Evolutionary conservation across 2,329 filamentous ascomycete species (phyloP), one percentile per base, ranked within the genome.

Genomic region (Penicillium rolfsii): DNA sequence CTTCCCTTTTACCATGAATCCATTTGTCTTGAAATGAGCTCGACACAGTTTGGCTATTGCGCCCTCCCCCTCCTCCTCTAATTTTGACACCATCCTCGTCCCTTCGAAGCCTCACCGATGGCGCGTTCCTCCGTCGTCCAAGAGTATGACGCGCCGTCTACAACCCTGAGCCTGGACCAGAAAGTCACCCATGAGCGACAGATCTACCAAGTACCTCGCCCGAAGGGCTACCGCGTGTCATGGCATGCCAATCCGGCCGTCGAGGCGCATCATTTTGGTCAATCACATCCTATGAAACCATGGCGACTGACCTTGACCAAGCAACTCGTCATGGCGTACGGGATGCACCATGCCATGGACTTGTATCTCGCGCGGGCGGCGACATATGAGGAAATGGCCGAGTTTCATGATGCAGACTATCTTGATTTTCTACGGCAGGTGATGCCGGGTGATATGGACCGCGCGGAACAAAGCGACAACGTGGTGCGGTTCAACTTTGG

Each of bases 251-350:
- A 97, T 72, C 91, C 93, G 1, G 88, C 91, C 62, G 96, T 98
- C 75, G 95, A 99, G 80, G 90, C 91, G 74, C 94, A 98, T 78
- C 95, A 99, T 77, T 99, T 99, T 76, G 95, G 95, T 67, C 90
- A 91, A 79, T 93, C 91, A 9, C 95, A 99, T 81, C 95, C 95
- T 22, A 99, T 99, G 95, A 99, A 99, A 77, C 95, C 95, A 61
- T 98, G 95, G 94, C 91, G 95, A 38, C 82, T 99, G 65, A 97
- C 93, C 16, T 84, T 99, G 58, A 96, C 95, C 59, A 98, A 99
- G 77, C 92, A 95, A 71, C 86, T 99, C 50, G 92, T 99, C 65
- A 89, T 96, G 74, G 90, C 92, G 1, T 98, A 98, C 76, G 95
- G 95, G 67, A 91, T 99, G 85, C 93, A 96, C 70, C 91, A 94